Percentiles rank a stretch among this genome's conserved stretches.
These are phyloP conservation scores for Emmonsia crescens DNA, from an alignment of 2,329 filamentous ascomycete genomes.

Conservation along the genomic window DNA sequence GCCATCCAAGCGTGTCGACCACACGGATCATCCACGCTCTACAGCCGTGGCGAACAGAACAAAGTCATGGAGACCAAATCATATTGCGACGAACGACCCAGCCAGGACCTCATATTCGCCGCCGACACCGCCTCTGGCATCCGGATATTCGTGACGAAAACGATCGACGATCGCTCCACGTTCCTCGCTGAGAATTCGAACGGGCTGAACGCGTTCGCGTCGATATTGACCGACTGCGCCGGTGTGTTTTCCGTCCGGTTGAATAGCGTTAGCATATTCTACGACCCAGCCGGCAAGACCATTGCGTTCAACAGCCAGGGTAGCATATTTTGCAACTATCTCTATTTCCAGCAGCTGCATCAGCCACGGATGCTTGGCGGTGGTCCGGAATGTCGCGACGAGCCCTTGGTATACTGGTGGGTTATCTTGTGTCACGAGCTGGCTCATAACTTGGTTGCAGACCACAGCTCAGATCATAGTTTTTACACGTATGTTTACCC, in stretches of 20 bases:
- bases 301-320: constrained; percentile 89
- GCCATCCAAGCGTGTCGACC: constrained; percentile 70
- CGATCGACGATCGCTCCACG: constrained; percentile 38
- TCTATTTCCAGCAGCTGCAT: constrained; percentile 76
- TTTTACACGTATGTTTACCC: constrained; percentile 51
- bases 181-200: constrained; percentile 54
- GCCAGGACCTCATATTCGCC: constrained; percentile 60
- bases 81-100: constrained; percentile 71
- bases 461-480: constrained; percentile 68
- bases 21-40: constrained; percentile 63
- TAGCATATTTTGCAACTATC: constrained; percentile 85
- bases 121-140: constrained; percentile 61
- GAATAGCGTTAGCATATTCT: constrained; percentile 71
- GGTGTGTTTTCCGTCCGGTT: constrained; percentile 61
- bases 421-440: constrained; percentile 92
- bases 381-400: constrained; percentile 39
- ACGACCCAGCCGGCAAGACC: constrained; percentile 64
- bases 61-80: constrained; percentile 70
- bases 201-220: constrained; percentile 58
- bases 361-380: constrained; percentile 36
- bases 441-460: constrained; percentile 77
- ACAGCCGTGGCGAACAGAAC: constrained; percentile 58
- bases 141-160: constrained; percentile 59
- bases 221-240: constrained; percentile 57
- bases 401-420: constrained; percentile 82